These are phyloP conservation scores for Cardamine chenopodiifolia DNA, from an alignment of 345 rosid species.

Conservation along the genomic window DNA sequence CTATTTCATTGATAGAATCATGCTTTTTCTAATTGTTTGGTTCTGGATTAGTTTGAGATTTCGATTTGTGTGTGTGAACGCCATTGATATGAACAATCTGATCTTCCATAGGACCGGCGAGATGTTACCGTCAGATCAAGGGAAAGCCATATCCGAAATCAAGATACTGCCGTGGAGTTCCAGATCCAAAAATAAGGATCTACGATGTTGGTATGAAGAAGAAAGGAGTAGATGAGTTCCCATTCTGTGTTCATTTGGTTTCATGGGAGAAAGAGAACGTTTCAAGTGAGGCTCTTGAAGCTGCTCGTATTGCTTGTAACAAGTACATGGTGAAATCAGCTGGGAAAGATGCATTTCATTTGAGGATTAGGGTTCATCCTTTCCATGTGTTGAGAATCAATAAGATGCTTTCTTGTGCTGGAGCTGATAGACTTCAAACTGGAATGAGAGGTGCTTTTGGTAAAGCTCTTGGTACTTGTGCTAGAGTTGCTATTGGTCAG, in stretches of 20 bases:
- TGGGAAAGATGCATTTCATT: constrained; percentile 66
- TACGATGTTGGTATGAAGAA: constrained; percentile 72
- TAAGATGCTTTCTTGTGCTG: constrained; percentile 76
- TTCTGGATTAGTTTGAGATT: not conserved
- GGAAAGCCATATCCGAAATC: constrained; percentile 71
- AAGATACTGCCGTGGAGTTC: constrained; percentile 61
- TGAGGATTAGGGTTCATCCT: constrained; percentile 63
- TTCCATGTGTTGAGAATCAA: constrained; percentile 63
- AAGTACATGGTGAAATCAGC: constrained; percentile 64
- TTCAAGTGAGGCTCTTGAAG: constrained; percentile 66
- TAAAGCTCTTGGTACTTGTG: constrained; percentile 60
- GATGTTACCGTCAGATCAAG: constrained; percentile 60
- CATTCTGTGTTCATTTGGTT: constrained; percentile 69
- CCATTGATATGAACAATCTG: not conserved
- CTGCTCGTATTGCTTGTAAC: constrained; percentile 73
- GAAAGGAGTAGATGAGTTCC: constrained; percentile 65
- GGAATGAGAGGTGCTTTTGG: constrained; percentile 72
- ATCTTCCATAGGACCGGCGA: constrained; percentile 34
- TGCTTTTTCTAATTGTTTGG: not conserved
- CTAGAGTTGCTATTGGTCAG: constrained; percentile 60
- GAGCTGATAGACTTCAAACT: constrained; percentile 71
- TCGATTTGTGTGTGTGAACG: not conserved
- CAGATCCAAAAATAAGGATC: constrained; percentile 64
- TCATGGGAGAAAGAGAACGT: constrained; percentile 73
- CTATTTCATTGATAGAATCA: too few relatives aligned